Percentiles rank a stretch among this genome's conserved stretches.
phyloP scores from a whole-genome alignment of 2,329 filamentous ascomycete species.

The Fusarium udum region DNA sequence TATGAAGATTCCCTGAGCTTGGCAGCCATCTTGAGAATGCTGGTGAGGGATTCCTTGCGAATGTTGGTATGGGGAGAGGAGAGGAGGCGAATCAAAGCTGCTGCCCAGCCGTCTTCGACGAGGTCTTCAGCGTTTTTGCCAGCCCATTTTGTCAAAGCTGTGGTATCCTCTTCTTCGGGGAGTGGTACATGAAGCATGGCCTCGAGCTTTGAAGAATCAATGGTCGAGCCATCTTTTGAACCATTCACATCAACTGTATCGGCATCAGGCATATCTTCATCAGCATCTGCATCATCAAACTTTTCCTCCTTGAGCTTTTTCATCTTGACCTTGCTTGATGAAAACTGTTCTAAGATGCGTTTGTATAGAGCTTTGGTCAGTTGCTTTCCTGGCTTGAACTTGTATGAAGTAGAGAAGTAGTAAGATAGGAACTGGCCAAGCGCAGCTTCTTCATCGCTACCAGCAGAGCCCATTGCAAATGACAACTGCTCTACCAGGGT shows the following conservation, averaged over 20 bases:
- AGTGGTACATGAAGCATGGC: constrained; percentile 62
- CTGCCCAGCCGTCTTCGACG: constrained; percentile 78
- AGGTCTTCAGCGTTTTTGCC: constrained; percentile 81
- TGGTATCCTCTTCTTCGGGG: constrained; percentile 58
- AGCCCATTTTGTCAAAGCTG: constrained; percentile 71
- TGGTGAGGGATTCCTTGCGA: constrained; percentile 78
- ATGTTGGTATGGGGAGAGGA: constrained; percentile 79
- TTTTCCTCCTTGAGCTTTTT: constrained; percentile 33
- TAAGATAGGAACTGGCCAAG: constrained; percentile 67
- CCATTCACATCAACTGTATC: constrained; percentile 1
- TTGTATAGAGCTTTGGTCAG: constrained; percentile 45
- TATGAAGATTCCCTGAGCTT: constrained; percentile 75
- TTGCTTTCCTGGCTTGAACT: constrained; percentile 56
- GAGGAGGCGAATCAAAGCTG: constrained; percentile 76
- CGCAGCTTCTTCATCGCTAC: constrained; percentile 53
- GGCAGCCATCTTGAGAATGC: constrained; percentile 71
- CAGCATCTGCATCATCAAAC: constrained; percentile 9
- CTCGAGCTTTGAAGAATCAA: constrained; percentile 57
- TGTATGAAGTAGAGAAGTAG: constrained; percentile 64
- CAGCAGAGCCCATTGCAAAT: constrained; percentile 67
- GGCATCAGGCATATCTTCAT: constrained; percentile 33
- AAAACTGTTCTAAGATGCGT: constrained; percentile 47
- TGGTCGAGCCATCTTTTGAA: constrained; percentile 10
- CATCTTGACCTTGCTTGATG: constrained; percentile 40
- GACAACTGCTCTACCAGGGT: constrained; percentile 81